Conservation (phyloP, 2,329 filamentous ascomycete species). For the Tympanopsis confertula region DNA sequence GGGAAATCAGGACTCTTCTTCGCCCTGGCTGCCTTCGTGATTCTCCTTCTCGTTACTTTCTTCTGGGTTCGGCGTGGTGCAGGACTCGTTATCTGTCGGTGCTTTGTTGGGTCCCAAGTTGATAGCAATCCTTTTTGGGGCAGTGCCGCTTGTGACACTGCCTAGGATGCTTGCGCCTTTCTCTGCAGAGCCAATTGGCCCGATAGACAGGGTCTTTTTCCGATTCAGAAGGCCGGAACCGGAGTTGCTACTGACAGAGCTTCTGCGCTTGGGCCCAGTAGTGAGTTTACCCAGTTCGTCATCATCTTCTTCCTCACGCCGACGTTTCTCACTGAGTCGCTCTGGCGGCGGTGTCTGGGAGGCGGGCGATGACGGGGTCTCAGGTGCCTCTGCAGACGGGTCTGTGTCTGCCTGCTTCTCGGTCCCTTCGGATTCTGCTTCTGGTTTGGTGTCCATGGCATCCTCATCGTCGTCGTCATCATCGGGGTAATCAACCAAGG, state of each 20-base stretch:
- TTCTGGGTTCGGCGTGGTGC: not conserved
- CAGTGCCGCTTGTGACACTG: not conserved
- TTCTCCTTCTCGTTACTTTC: not conserved
- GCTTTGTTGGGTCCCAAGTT: not conserved
- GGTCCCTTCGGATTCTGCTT: conserved; percentile 33
- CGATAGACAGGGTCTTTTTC: conserved; percentile 9
- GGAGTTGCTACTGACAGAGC: not conserved
- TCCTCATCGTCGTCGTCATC: conserved; percentile 18
- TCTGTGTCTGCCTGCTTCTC: conserved; percentile 8
- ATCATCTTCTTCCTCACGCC: conserved; percentile 61
- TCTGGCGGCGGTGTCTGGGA: conserved; percentile 28
- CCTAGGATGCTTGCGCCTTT: not conserved
- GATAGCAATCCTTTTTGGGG: not conserved
- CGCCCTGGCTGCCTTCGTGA: too few species aligned
- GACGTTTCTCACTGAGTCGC: conserved; percentile 53
- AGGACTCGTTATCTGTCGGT: not conserved
- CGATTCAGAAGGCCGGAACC: conserved; percentile 16
- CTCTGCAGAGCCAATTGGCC: conserved; percentile 6
- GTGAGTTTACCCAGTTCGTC: conserved; percentile 55
- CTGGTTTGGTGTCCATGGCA: conserved; percentile 5
- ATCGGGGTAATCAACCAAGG: conserved; percentile 1
- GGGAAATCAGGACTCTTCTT: too few species aligned
- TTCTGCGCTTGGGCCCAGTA: not conserved
- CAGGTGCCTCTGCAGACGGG: conserved; percentile 5
- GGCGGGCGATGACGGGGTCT: conserved; percentile 10